Evolutionary conservation across 2,329 filamentous ascomycete genomes (phyloP).

Genomic region (Microcyclospora tardicrescens): DNA sequence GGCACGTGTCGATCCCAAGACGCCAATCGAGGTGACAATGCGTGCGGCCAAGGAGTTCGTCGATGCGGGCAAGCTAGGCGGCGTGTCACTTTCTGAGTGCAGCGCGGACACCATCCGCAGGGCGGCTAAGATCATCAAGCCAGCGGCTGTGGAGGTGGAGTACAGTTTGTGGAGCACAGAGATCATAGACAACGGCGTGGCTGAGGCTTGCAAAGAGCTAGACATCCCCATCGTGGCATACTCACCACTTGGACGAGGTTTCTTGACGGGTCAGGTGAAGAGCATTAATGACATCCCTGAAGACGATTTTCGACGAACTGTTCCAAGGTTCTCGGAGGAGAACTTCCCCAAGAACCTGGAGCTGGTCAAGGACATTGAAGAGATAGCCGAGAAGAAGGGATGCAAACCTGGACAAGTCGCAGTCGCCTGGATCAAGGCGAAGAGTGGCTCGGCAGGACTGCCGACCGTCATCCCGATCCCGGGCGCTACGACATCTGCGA

Average conservation of each 20-base stretch:
- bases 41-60: conserved; percentile 27
- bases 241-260: conserved; percentile 54
- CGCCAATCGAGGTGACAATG: conserved; percentile 34
- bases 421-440: conserved; percentile 35
- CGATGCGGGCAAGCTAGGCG: conserved; percentile 29
- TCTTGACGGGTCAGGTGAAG: conserved; percentile 42
- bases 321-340: conserved; percentile 50
- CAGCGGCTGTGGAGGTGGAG: conserved; percentile 49
- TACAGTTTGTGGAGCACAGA: conserved; percentile 45
- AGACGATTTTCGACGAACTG: conserved; percentile 31
- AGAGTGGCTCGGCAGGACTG: conserved; percentile 30
- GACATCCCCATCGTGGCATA: conserved; percentile 60
- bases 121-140: conserved; percentile 40
- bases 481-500: conserved; percentile 25
- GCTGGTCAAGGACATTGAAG: conserved; percentile 45
- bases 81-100: conserved; percentile 34
- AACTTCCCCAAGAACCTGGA: conserved; percentile 52
- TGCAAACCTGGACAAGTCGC: conserved; percentile 35
- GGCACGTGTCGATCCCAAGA: conserved; percentile 31
- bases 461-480: conserved; percentile 34
- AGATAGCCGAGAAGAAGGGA: conserved; percentile 46
- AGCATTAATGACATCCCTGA: conserved; percentile 42
- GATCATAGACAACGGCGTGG: conserved; percentile 45
- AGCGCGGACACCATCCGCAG: conserved; percentile 33
- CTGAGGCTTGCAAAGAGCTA: conserved; percentile 45